Conservation (phyloP, 2,329 filamentous ascomycete species). For the Aspergillus texensis region DNA sequence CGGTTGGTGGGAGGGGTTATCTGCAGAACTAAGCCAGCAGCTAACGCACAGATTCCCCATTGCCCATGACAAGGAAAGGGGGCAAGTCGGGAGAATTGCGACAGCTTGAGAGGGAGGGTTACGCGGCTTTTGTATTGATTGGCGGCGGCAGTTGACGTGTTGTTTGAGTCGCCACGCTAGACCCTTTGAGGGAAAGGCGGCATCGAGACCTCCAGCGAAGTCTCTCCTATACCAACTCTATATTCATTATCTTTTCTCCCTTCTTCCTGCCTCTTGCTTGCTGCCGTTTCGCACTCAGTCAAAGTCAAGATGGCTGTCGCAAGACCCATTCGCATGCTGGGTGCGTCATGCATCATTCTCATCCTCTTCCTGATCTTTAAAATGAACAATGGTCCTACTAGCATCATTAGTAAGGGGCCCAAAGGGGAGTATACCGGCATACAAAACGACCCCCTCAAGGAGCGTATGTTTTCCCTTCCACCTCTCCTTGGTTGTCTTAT, state of each 20-base stretch:
- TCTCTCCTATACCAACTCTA: conserved; percentile 3
- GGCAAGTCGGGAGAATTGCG: conserved; percentile 3
- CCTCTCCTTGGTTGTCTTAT: not conserved
- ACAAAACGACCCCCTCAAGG: conserved; percentile 80
- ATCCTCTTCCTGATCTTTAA: conserved; percentile 80
- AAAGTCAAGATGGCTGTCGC: conserved; percentile 72
- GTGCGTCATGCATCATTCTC: conserved; percentile 69
- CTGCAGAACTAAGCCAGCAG: not conserved
- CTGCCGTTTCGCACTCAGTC: conserved; percentile 13
- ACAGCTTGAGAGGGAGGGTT: conserved; percentile 4
- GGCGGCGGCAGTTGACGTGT: conserved; percentile 7
- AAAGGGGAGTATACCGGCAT: conserved; percentile 58
- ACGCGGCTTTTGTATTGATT: conserved; percentile 19
- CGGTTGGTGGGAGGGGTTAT: conserved; percentile 2
- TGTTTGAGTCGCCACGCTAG: conserved; percentile 24
- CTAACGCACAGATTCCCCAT: conserved; percentile 7
- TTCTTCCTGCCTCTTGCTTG: conserved; percentile 10
- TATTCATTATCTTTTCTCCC: conserved; percentile 12
- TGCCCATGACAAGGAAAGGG: conserved; percentile 3
- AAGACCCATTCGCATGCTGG: conserved; percentile 79
- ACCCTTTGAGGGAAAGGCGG: conserved; percentile 28
- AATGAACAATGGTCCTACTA: conserved; percentile 58
- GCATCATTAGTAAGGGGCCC: conserved; percentile 39
- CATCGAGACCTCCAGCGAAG: conserved; percentile 10
- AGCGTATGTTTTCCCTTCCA: conserved; percentile 63